A percentile compares a stretch with the other conserved stretches of the same genome.
phyloP scores from a whole-genome alignment of 768 basidiomycete species.

The Leucosporidium creatinivorum region DNA sequence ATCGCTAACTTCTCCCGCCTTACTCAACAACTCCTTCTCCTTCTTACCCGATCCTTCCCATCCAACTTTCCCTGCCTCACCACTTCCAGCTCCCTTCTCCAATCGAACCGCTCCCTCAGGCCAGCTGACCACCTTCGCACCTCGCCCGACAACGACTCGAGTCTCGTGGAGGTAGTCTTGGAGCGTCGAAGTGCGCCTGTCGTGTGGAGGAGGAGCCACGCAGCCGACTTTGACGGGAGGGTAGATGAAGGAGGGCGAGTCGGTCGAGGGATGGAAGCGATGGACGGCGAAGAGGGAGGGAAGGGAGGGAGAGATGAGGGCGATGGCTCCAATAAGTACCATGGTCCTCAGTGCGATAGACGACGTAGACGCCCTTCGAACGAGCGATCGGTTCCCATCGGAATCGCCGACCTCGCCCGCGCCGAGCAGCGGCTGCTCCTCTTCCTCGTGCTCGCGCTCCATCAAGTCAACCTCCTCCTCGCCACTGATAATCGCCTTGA shows the following conservation, averaged over 20 bases:
- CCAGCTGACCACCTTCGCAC: conserved; percentile 14
- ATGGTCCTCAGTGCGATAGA: neutral
- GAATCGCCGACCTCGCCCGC: too few species aligned
- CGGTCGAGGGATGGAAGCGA: conserved; percentile 3
- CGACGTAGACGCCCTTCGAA: neutral
- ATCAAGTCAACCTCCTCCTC: neutral
- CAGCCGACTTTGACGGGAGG: conserved; percentile 24
- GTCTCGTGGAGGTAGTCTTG: conserved; percentile 14
- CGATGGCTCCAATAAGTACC: neutral
- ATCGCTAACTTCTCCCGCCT: conserved; percentile 44
- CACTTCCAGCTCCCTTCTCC: neutral
- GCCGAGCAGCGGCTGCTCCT: too few species aligned
- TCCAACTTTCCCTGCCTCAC: neutral
- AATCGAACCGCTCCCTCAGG: conserved; percentile 16
- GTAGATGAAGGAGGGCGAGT: conserved; percentile 7
- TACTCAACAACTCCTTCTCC: conserved; percentile 37
- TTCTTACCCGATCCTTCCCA: conserved; percentile 15
- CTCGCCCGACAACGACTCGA: neutral
- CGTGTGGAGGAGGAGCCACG: conserved; percentile 5
- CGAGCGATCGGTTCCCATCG: neutral
- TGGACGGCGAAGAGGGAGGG: neutral
- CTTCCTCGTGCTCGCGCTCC: too few species aligned
- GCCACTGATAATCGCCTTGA: neutral
- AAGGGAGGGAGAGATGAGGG: neutral
- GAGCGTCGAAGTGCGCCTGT: neutral